Evolutionary conservation across 2,329 filamentous ascomycete genomes (phyloP).

Genomic region (Paraphaeosphaeria sporulosa): DNA sequence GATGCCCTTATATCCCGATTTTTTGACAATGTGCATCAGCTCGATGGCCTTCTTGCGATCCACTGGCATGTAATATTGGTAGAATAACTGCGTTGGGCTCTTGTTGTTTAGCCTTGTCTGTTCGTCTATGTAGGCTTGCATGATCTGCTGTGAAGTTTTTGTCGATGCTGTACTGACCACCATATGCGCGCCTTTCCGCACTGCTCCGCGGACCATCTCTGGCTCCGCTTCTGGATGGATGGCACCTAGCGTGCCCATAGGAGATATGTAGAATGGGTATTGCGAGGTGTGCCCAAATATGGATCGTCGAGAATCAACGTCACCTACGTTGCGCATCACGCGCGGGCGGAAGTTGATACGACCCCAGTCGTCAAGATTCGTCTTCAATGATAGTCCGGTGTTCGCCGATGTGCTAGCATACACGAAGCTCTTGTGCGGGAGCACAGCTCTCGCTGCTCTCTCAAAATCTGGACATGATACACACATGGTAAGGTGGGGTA

Average conservation of each 20-base stretch:
- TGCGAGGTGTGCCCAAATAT: slow-evolving; percentile 45
- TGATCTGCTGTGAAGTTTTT: slow-evolving; percentile 42
- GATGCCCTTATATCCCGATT: slow-evolving; percentile 42
- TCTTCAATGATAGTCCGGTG: slow-evolving; percentile 38
- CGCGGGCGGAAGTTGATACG: slow-evolving; percentile 46
- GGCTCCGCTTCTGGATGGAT: slow-evolving; percentile 47
- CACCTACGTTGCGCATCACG: slow-evolving; percentile 45
- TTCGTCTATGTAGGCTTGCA: slow-evolving; percentile 38
- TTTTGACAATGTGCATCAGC: slow-evolving; percentile 41
- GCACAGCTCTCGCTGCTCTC: slow-evolving; percentile 37
- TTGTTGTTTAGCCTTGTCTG: slow-evolving; percentile 30
- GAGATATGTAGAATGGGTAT: slow-evolving; percentile 51
- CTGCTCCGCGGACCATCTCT: slow-evolving; percentile 46
- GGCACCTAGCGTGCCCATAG: slow-evolving; percentile 47
- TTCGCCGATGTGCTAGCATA: slow-evolving; percentile 48
- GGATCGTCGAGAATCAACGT: slow-evolving; percentile 37
- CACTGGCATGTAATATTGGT: slow-evolving; percentile 48
- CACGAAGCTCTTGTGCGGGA: slow-evolving; percentile 43
- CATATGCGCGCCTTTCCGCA: slow-evolving; percentile 44
- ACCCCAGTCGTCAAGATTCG: slow-evolving; percentile 45
- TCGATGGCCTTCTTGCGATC: slow-evolving; percentile 40
- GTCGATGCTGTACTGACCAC: slow-evolving; percentile 47
- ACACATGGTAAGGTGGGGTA: slow-evolving; percentile 41
- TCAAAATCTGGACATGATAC: slow-evolving; percentile 45
- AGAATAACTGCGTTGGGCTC: slow-evolving; percentile 42